These are phyloP conservation scores for Botrytis medusae DNA, from an alignment of 2,329 filamentous ascomycete genomes.

Conservation along the genomic window DNA sequence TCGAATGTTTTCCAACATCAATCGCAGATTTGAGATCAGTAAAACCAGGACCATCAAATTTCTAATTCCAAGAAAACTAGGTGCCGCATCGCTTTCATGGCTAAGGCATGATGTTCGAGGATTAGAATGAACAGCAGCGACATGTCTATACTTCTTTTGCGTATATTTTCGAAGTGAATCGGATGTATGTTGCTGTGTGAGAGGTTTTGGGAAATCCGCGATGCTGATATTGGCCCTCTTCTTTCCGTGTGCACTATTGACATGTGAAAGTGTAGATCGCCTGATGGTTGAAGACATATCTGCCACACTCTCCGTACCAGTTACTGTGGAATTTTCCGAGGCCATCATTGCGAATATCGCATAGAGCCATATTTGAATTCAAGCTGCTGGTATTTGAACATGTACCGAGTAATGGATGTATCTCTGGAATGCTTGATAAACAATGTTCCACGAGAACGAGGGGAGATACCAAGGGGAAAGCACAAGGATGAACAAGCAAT, in stretches of 20 bases:
- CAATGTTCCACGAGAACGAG: not conserved
- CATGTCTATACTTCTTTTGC: conserved; percentile 81
- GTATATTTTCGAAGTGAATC: conserved; percentile 29
- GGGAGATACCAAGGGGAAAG: conserved; percentile 2
- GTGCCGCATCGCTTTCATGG: conserved; percentile 70
- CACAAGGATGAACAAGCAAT: conserved; percentile 3
- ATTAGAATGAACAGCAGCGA: conserved; percentile 78
- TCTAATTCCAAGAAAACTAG: conserved; percentile 89
- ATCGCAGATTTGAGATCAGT: conserved; percentile 85
- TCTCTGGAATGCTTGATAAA: not conserved
- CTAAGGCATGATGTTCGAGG: conserved; percentile 77
- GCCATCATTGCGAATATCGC: conserved; percentile 27
- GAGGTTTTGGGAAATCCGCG: conserved; percentile 31
- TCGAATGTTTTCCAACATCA: conserved; percentile 82
- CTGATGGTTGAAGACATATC: conserved; percentile 26
- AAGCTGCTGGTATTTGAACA: not conserved
- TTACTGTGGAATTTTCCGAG: conserved; percentile 32
- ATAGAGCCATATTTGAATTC: not conserved
- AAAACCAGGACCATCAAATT: conserved; percentile 95
- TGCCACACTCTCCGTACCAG: conserved; percentile 26
- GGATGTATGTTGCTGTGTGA: conserved; percentile 27
- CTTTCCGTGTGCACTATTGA: conserved; percentile 19
- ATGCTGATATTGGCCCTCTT: conserved; percentile 16
- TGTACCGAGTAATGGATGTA: not conserved
- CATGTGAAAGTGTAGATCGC: conserved; percentile 35